Evolutionary conservation across 2,329 filamentous ascomycete species (phyloP), one percentile per base, ranked within the genome.

Genomic region (Neonectria sp.): DNA sequence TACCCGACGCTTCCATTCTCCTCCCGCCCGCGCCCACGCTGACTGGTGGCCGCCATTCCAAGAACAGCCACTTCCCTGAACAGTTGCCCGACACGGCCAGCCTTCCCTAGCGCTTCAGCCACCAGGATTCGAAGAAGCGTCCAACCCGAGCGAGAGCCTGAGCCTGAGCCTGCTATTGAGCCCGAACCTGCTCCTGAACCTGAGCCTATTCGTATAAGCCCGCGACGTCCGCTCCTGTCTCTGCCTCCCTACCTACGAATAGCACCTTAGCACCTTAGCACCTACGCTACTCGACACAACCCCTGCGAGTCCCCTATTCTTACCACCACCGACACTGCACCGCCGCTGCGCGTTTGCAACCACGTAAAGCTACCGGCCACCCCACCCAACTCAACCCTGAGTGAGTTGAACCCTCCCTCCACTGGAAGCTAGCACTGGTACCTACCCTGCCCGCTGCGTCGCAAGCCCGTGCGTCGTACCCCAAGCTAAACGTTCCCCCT

Each of bases 21-120:
- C 63, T 63, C 68, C 65, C 70, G 55, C 40, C 53, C 62, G 57
- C 62, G 61, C 68, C 51, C 57, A 70, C 73, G 70, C 73, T 75
- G 73, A 75, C 73, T 74, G 72, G 72, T 71, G 65, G 69, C 62
- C 73, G 69, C 69, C 70, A 72, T 75, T 75, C 73, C 70, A 74
- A 75, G 71, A 75, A 74, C 71, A 75, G 73, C 68, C 72, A 67
- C 63, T 71, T 67, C 65, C 67, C 43, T 74, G 60, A 69, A 73
- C 64, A 64, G 56, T 67, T 56, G 55, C 62, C 70, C 61, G 60
- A 72, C 71, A 75, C 73, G 68, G 73, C 73, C 70, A 70, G 59
- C 62, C 58, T 68, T 65, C 40, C 56, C 65, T 69, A 60, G 70
- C 55, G 62, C 48, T 33, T 31, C 55, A 37, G 62, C 56, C 49